Percentiles rank a stretch among this genome's conserved stretches.
phyloP scores from a whole-genome alignment of 1,139 yeast genomes.

The Candida pseudoviswanathii region DNA sequence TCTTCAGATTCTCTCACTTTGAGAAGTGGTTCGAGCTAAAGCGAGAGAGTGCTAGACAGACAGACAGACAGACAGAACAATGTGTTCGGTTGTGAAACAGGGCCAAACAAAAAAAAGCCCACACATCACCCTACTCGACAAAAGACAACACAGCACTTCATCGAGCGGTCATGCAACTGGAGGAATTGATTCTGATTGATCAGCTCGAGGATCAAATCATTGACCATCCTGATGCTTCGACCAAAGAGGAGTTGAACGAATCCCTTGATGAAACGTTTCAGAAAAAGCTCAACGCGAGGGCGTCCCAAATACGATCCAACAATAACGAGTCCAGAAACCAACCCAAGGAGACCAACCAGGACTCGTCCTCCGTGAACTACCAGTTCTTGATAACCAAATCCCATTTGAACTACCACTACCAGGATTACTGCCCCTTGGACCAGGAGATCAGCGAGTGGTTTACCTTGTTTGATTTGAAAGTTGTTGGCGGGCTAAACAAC shows the following conservation, averaged over 20 bases:
- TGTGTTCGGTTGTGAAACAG: background rate
- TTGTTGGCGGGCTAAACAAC: conserved; percentile 26
- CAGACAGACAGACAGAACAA: background rate
- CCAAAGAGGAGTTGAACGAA: conserved; percentile 34
- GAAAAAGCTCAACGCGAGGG: conserved; percentile 45
- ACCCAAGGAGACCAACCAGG: conserved; percentile 10
- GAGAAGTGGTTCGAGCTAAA: background rate
- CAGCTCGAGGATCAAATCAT: conserved; percentile 49
- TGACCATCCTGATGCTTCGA: conserved; percentile 47
- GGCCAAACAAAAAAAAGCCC: background rate
- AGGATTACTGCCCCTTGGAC: conserved; percentile 41
- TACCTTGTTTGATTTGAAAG: conserved; percentile 47
- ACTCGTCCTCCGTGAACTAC: conserved; percentile 14
- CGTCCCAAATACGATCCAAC: conserved; percentile 36
- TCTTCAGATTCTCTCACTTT: background rate
- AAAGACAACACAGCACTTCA: background rate
- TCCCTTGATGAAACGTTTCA: conserved; percentile 49
- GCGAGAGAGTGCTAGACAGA: background rate
- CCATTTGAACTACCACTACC: conserved; percentile 48
- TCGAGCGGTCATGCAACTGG: conserved; percentile 32
- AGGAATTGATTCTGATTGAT: conserved; percentile 45
- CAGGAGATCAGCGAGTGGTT: conserved; percentile 70
- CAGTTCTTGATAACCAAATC: conserved; percentile 38
- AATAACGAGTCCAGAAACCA: conserved; percentile 13
- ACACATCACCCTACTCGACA: background rate